Conservation (phyloP, 2,329 filamentous ascomycete species). For the Piedraia hortae region DNA sequence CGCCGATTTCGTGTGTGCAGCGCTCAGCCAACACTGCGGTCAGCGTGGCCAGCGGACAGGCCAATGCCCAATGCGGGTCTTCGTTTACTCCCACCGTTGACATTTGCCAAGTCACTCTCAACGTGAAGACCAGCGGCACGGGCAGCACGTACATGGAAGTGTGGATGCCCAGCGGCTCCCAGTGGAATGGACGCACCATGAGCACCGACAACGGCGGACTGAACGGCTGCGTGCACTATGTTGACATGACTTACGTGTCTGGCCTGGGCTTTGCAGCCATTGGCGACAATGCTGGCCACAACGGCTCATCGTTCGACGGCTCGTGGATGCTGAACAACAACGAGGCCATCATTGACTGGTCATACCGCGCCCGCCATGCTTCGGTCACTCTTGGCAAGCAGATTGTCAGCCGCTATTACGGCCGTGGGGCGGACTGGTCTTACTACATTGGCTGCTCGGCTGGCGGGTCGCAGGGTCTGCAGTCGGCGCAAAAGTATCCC, state of each 20-base stretch:
- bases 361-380: constrained; percentile 11
- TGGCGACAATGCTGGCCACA: constrained; percentile 13
- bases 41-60: constrained; percentile 5
- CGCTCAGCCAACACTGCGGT: constrained; percentile 1
- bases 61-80: constrained; percentile 5
- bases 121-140: constrained; percentile 15
- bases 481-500: constrained; percentile 19
- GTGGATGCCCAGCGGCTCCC: constrained; percentile 16
- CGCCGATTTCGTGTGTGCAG: constrained; percentile 1
- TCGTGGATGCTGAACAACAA: constrained; percentile 7
- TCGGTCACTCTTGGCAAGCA: constrained; percentile 11
- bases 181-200: constrained; percentile 12
- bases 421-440: constrained; percentile 14
- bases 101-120: constrained; percentile 16
- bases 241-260: constrained; percentile 11
- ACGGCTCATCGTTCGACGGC: constrained; percentile 12
- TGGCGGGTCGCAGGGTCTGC: constrained; percentile 22
- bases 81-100: constrained; percentile 8
- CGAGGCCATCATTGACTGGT: constrained; percentile 11
- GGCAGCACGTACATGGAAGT: constrained; percentile 19
- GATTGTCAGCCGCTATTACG: constrained; percentile 14
- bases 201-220: constrained; percentile 13
- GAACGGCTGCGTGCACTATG: constrained; percentile 11
- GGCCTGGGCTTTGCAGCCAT: constrained; percentile 11
- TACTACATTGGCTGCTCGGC: constrained; percentile 23